phyloP scores from a whole-genome alignment of 257 asterid genomes.

The Jaltomata sinuosa region DNA sequence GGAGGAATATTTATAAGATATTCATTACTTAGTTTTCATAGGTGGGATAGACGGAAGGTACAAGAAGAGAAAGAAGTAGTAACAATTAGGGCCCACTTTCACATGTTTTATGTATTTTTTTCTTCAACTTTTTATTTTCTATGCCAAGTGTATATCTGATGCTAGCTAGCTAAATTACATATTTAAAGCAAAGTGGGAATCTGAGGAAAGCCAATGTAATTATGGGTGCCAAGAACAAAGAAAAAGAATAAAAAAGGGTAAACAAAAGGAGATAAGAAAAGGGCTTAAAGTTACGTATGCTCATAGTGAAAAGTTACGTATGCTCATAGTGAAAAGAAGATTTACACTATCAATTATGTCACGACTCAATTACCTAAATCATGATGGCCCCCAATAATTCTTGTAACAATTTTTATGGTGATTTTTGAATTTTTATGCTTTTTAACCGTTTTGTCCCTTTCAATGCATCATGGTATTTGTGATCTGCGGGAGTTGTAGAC shows the following conservation, averaged over 20 bases:
- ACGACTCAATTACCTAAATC: neutral
- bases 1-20: neutral
- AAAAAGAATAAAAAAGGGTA: neutral
- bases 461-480: no score
- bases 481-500: no score
- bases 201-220: neutral
- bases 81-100: neutral
- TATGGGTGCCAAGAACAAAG: neutral
- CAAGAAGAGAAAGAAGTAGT: neutral
- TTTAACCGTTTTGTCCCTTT: no score
- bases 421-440: no score
- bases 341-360: neutral
- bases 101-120: neutral
- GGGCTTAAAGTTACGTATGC: neutral
- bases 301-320: neutral
- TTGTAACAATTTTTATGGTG: no score
- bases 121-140: neutral
- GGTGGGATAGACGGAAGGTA: neutral
- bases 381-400: neutral
- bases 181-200: neutral
- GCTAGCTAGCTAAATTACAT: neutral
- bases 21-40: neutral
- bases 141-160: neutral
- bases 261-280: neutral
- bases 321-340: neutral